Evolutionary conservation across 2,329 filamentous ascomycete genomes (phyloP), one percentile per base, ranked within the genome.

Genomic region (Intubia oerlemansii): DNA sequence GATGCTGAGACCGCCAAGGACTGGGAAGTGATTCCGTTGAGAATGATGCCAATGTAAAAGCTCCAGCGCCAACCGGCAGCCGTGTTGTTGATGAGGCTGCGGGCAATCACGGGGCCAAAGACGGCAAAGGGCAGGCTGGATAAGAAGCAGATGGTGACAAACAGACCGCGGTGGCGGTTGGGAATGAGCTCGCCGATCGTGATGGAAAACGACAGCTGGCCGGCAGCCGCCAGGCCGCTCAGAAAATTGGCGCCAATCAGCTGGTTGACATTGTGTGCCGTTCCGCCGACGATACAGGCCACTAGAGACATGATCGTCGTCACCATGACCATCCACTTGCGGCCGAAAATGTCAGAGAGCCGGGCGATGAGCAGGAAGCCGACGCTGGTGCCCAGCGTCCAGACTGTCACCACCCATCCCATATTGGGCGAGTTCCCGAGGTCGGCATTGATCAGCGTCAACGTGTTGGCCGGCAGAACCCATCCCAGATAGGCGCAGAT

Each of bases 41-140:
- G 44, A 29, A 59, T 54, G 36, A 56, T 53, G 32, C 51, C 52
- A 4, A 63, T 38, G 36, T 56, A 61, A 40, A 56, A 65, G 31
- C 44, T 51, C 54, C 57, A 60, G 23, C 59, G 47, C 58, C 59
- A 64, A 12, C 45, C 42, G 4, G 47, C 39, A 4, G 36, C 40
- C 1, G 57, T 59, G 27, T 55, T 46, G 15, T 46, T 32, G 31
- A 57, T 51, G 21, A 61, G 47, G 4, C 45, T 41, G n/a, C 52
- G 45, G 3, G 57, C 57, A 30, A 62, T 55, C 24, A 59, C 42
- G 12, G 55, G 54, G 0, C 56, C 59, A 32, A 55, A 53, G 17
- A 51, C 46, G 31, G 52, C 50, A 34, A 51, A 53, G 10, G 51
- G 50, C 15, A 53, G 35, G 16, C 47, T 50, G 2, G 47, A 48